Evolutionary conservation across 768 basidiomycete genomes (phyloP), one percentile per base, ranked within the genome.

Genomic region (Mycena venus): DNA sequence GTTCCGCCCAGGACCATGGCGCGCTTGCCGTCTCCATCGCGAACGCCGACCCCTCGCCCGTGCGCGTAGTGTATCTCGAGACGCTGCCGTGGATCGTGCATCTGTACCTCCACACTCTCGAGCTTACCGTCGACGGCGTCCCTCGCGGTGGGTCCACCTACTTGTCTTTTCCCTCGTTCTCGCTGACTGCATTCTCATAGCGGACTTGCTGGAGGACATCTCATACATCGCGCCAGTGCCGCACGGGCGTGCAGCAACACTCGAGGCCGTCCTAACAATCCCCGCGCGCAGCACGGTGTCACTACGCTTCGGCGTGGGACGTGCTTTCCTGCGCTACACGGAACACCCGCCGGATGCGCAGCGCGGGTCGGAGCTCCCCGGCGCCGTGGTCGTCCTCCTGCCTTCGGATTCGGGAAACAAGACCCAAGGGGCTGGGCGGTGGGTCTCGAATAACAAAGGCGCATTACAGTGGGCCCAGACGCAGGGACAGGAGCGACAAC

Each of bases 271-370:
- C 23, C 83, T 99, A 17, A 87, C 83, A 3, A 81, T 99, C n/a
- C 96, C 97, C 0, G 86, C 95, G 10, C 84, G 86, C 42, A 88
- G 89, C 70, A 92, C 90, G 0, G 80, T 96, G 8, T 86, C 87
- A 10, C 84, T 99, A 65, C 89, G 87, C 21, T 87, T 97, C 80
- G 93, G 93, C 38, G 91, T 96, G 6, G 62, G 62, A 11, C 62
- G 62, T 31, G 62, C 62, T 3, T 98, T 97, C 80, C 85, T 99
- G 67, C 91, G 93, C 63, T 99, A 99, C 81, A 97, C 96, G 14
- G 97, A 99, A 79, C 97, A 99, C 81, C 96, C 94, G 12, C 96
- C 97, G 0, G 98, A 99, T 80, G 96, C 98, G 2, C 94, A 97
- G 80, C 89, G 98, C 47, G 98, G 98, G 5, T 97, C 97, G 92